Evolutionary conservation across 305 asterid genomes (phyloP).

Genomic region (Galium porrigens): DNA sequence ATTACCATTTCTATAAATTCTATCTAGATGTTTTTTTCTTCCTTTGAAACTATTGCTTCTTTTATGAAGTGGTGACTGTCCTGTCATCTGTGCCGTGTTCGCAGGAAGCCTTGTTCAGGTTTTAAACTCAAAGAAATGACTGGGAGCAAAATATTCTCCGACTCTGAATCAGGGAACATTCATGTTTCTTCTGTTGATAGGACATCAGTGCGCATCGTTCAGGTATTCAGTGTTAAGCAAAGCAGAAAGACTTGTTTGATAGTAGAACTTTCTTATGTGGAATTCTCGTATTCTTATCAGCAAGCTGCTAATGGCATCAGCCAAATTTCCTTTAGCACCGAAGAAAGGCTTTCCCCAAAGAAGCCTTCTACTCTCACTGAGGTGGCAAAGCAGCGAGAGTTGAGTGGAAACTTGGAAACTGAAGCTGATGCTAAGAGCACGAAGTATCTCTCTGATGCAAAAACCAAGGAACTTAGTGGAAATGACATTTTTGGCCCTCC

Average conservation of each 20-base stretch:
- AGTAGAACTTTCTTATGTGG: neutral
- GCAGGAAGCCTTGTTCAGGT: conserved; percentile 83
- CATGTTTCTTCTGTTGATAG: conserved; percentile 37
- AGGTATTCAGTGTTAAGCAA: conserved; percentile 33
- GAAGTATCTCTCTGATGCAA: conserved; percentile 67
- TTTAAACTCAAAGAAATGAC: conserved; percentile 75
- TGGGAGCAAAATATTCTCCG: conserved; percentile 70
- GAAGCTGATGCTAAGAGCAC: conserved; percentile 43
- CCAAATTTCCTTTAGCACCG: conserved; percentile 81
- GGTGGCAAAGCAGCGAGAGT: conserved; percentile 90
- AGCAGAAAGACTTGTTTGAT: neutral
- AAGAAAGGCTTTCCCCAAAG: conserved; percentile 69
- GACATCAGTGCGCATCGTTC: conserved; percentile 83
- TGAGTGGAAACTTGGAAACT: conserved; percentile 67
- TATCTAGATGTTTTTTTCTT: neutral
- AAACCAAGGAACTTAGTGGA: conserved; percentile 63
- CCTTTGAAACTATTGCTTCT: neutral
- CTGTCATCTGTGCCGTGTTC: conserved; percentile 10
- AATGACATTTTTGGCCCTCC: conserved; percentile 84
- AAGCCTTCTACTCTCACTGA: conserved; percentile 68
- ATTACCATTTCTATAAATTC: neutral
- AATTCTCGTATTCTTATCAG: conserved; percentile 24
- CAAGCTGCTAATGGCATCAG: conserved; percentile 84
- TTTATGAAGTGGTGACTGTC: neutral
- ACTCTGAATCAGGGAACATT: conserved; percentile 38